Evolutionary conservation across 2,329 filamentous ascomycete species (phyloP), one percentile per base, ranked within the genome.

Genomic region (Bipolaris cookei): DNA sequence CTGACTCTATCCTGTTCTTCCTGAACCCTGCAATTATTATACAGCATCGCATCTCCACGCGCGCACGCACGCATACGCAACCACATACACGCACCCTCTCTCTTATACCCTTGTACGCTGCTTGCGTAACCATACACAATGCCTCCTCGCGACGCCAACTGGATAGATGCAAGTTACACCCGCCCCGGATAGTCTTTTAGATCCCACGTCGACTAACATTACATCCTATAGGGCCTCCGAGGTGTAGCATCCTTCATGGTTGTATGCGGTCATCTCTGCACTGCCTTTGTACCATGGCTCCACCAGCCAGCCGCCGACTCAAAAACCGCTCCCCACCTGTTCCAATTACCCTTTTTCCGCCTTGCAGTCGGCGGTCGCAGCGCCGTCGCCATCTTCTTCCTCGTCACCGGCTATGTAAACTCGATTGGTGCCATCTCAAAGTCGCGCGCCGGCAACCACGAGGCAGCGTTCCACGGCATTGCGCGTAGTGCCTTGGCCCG

Each of bases 331-430:
- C 81, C 83, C 4, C 78, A 80, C 46, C 62, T 86, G 28, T 79
- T 87, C 58, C 86, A 88, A 71, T 78, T 81, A 38, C 86, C 86
- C 13, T 83, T 85, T 65, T 75, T 88, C 56, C 83, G 86, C 54
- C 81, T 88, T 45, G 77, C 84, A 37, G 79, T 83, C 47, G 85
- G 86, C 66, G 86, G 74, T 44, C 72, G 74, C 57, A 68, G 66
- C 57, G 74, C 74, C 35, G 74, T 77, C 14, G 74, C 74, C 10
- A 65, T 77, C 43, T 77, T 77, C 66, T 75, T 77, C 69, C 71
- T 77, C 59, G 74, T 92, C 49, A 91, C 89, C 1, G 86, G 86
- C 54, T 88, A 87, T 65, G 86, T 88, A 49, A 88, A 86, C 74
- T 82, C 84, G 3, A 79, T 88, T 50, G 87, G 87, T 66, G 84